These are phyloP conservation scores for Boletales sp. DNA, from an alignment of 768 basidiomycete genomes.

Conservation along the genomic window DNA sequence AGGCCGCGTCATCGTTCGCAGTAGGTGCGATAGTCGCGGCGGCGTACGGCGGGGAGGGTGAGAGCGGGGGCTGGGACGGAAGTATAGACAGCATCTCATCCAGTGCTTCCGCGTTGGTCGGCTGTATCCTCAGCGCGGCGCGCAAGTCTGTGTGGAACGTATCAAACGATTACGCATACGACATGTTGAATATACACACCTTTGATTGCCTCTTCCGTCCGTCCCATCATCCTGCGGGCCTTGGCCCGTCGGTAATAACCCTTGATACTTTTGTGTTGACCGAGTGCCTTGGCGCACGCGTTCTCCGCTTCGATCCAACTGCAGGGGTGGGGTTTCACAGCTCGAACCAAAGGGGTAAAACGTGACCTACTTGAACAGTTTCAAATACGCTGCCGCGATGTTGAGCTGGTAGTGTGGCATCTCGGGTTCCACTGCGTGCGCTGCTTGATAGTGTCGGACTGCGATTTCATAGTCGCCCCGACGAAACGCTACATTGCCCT, in stretches of 20 bases:
- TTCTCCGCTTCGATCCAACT: conserved; percentile 73
- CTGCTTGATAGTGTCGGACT: conserved; percentile 54
- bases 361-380: conserved; percentile 58
- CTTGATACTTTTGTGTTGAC: conserved; percentile 65
- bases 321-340: conserved; percentile 3
- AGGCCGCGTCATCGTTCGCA: conserved; percentile 18
- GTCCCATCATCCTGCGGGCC: conserved; percentile 59
- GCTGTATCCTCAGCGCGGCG: conserved; percentile 57
- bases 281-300: conserved; percentile 62
- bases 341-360: conserved; percentile 10
- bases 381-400: conserved; percentile 70
- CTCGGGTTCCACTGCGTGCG: conserved; percentile 65
- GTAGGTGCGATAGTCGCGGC: too few species aligned
- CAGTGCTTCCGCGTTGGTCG: conserved; percentile 59
- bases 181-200: conserved; percentile 33
- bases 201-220: conserved; percentile 55
- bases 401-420: conserved; percentile 75
- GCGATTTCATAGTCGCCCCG: conserved; percentile 55
- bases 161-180: too few species aligned
- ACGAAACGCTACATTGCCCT: conserved; percentile 72
- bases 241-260: conserved; percentile 68
- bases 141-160: conserved; percentile 47
- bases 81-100: conserved; percentile 48
- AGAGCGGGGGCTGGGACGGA: conserved; percentile 16
- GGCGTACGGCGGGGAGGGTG: conserved; percentile 7